Percentiles rank a stretch among this genome's conserved stretches.
These are phyloP conservation scores for Phytophthora pistaciae DNA, from an alignment of 352 stramenopile genomes.

Conservation along the genomic window DNA sequence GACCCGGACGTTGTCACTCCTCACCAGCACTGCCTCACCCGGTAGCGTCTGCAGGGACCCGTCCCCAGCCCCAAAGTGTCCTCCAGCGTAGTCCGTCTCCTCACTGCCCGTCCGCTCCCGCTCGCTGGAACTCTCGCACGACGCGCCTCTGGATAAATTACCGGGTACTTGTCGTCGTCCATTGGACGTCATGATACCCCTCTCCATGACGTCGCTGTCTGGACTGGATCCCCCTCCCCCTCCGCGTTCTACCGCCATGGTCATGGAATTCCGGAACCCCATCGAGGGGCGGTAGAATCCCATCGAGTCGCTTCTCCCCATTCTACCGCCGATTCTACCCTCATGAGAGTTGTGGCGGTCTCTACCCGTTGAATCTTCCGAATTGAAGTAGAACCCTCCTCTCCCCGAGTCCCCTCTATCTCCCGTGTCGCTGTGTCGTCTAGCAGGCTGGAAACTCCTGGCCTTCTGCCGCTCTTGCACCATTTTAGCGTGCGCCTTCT, in stretches of 20 bases:
- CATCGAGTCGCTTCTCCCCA: conserved; percentile 17
- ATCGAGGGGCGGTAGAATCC: conserved; percentile 13
- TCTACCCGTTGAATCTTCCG: neutral
- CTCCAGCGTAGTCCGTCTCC: conserved; percentile 35
- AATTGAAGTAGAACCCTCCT: conserved; percentile 31
- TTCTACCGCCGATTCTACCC: conserved; percentile 1
- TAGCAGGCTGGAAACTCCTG: conserved; percentile 16
- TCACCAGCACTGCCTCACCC: conserved; percentile 72
- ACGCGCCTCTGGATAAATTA: conserved; percentile 13
- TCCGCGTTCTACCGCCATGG: neutral
- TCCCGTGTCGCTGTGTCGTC: conserved; percentile 43
- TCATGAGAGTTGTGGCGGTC: conserved; percentile 17
- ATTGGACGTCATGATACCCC: conserved; percentile 44
- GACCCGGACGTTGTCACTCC: conserved; percentile 68
- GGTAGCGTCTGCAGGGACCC: conserved; percentile 62
- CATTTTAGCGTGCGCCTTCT: conserved; percentile 75
- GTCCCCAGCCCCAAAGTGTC: conserved; percentile 11
- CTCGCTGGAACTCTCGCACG: conserved; percentile 25
- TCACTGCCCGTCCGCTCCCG: conserved; percentile 35
- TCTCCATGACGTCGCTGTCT: conserved; percentile 25
- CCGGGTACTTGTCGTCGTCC: conserved; percentile 22
- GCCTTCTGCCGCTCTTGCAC: conserved; percentile 65
- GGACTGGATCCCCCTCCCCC: neutral
- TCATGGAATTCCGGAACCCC: conserved; percentile 3
- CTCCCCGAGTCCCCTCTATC: conserved; percentile 15